phyloP scores from a whole-genome alignment of 1,139 yeast species.

The Petasospora fabianii region DNA sequence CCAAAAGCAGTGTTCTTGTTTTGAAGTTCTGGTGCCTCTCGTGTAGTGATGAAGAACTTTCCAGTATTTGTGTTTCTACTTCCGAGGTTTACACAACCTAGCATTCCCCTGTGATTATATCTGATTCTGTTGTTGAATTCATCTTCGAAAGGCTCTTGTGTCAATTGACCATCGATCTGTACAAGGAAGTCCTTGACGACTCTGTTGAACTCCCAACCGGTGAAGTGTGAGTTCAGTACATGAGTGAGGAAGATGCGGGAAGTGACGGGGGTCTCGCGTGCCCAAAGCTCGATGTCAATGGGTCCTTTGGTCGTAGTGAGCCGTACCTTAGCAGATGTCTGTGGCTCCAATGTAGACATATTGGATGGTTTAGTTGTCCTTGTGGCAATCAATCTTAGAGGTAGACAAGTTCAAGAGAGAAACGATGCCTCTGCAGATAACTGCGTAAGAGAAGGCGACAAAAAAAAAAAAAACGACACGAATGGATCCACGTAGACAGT shows the following conservation, averaged over 20 bases:
- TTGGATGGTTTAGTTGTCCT: background rate
- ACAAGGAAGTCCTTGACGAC: slow-evolving; percentile 38
- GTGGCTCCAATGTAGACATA: slow-evolving; percentile 42
- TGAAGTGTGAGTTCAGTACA: slow-evolving; percentile 43
- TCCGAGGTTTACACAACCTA: slow-evolving; percentile 45
- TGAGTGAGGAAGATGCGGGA: slow-evolving; percentile 45
- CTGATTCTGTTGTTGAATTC: slow-evolving; percentile 57
- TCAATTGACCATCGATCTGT: slow-evolving; percentile 36
- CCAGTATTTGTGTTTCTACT: slow-evolving; percentile 35
- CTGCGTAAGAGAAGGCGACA: too few relatives aligned
- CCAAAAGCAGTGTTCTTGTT: slow-evolving; percentile 58
- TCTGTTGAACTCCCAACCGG: slow-evolving; percentile 40
- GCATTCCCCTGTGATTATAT: slow-evolving; percentile 50
- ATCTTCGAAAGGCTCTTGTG: slow-evolving; percentile 32
- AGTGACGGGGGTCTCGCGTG: slow-evolving; percentile 61
- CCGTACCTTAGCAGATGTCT: slow-evolving; percentile 57
- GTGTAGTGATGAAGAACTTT: slow-evolving; percentile 53
- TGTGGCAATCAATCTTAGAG: too few relatives aligned
- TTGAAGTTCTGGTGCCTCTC: slow-evolving; percentile 43
- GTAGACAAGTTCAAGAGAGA: too few relatives aligned
- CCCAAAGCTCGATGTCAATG: slow-evolving; percentile 64
- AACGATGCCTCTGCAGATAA: too few relatives aligned
- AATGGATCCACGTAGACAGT: too few relatives aligned
- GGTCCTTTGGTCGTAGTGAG: slow-evolving; percentile 58
- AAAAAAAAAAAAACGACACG: too few relatives aligned